Evolutionary conservation across 2,329 filamentous ascomycete species (phyloP), one percentile per base, ranked within the genome.

Genomic region (Ceratocystis colombiana): DNA sequence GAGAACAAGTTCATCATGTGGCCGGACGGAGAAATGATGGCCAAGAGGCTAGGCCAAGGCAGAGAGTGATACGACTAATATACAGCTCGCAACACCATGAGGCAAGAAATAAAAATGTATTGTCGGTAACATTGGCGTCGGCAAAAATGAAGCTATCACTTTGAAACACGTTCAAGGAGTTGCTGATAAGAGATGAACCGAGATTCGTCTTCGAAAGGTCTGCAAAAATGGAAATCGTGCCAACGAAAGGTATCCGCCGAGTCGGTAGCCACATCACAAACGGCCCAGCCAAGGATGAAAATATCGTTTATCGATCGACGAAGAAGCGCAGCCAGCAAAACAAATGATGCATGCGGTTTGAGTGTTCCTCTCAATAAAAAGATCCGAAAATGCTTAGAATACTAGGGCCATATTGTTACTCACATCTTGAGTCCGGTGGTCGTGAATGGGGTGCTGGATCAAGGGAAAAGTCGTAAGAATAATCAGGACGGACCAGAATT

Each of bases 341-440:
- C 22, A 30, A 59, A 37, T 37, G 17, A 30, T n/a, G 17, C 55
- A 17, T 25, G 55, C n/a, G 33, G 20, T 59, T 59, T 59, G 55
- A 33, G 55, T n/a, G 55, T 59, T 30, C n/a, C 28, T 59, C 55
- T 53, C 48, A 15, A 41, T 41, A 15, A 30, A 59, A 33, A 30
- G 17, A 10, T 59, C 33, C 55, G 55, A 30, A 59, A 17, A 37
- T 37, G 12, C 55, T 59, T 30, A 30, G 25, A 5, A 63, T 48
- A 48, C 17, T 15, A n/a, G 41, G 41, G 61, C 30, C 10, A 41
- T 63, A 5, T 48, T 44, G 61, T 55, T 69, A 77, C 76, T 78
- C 74, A 78, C 76, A 78, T 78, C 76, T 77, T 78, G 74, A 75
- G 73, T 77, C 75, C 73, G 73, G 73, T 75, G 73, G 71, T 73